Base-by-base conservation (phyloP, 1,139 yeast genomes). In the Saccharomyces hybrid region DNA sequence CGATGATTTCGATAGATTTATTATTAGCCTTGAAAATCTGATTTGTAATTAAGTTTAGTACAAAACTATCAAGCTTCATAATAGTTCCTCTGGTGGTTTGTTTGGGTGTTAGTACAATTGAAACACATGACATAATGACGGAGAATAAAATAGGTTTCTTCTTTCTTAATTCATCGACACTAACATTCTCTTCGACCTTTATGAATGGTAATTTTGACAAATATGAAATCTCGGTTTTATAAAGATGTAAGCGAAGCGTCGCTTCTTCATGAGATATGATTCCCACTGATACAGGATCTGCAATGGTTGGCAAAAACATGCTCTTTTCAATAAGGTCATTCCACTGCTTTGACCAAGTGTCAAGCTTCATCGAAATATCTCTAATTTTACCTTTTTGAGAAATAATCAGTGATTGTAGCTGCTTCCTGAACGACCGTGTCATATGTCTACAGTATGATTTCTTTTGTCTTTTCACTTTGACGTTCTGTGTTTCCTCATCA, bases 1-100 rank as follows among this genome's bases (percentile, higher is more conserved):
- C 83, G 47, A 88, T 72, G 52, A 88, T 71, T 65, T 88, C 93
- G 26, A 83, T 73, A 6, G 84, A 79, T 70, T 88, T 89, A 55
- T 81, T 76, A n/a, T 96, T 96, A 26, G 79, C 75, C 13, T 86
- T 77, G 72, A 88, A 71, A 7, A 85, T 78, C 62, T 88, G 91
- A 51, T 78, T 76, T 3, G 86, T 73, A 1, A 88, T 69, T 7
- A 83, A 70, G 61, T 78, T 78, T 34, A 83, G 74, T 1, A 89
- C 84, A 53, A 79, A 75, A 55, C 79, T 80, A 61, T 86, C 89
- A 23, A 88, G 69, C 27, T 66, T 70, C 66, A 75, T 70, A 68
- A 75, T 75, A 4, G 71, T 63, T 48, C 76, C 76, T 4, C 70
- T 59, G 30, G 63, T 62, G 0, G 63, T 56, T 5, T 69, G 64